phyloP scores from a whole-genome alignment of 352 stramenopile species.

The Pythium pyrilobum region DNA sequence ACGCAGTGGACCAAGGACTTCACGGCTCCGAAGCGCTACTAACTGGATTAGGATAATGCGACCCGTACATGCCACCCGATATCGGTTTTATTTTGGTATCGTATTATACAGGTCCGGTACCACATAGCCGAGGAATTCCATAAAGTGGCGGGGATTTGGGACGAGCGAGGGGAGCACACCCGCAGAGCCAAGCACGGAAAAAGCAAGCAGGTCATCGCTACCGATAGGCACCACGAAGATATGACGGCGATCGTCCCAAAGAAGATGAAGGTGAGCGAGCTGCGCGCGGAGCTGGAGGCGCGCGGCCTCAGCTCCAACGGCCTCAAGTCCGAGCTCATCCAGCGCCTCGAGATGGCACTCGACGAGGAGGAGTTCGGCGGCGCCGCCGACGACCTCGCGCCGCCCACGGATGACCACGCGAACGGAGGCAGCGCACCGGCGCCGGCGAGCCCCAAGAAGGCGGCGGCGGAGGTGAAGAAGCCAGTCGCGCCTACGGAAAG shows the following conservation, averaged over 20 bases:
- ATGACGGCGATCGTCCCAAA: constrained; percentile 79
- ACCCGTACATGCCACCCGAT: neutral
- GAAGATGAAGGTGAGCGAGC: constrained; percentile 91
- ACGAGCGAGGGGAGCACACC: neutral
- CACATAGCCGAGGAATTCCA: constrained; percentile 15
- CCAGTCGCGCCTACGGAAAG: constrained; percentile 5
- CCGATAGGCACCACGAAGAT: neutral
- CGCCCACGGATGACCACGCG: constrained; percentile 21
- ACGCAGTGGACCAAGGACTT: constrained; percentile 94
- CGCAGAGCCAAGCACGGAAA: neutral
- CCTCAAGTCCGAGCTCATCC: constrained; percentile 87
- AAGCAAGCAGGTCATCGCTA: too few species aligned
- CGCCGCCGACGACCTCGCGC: constrained; percentile 62
- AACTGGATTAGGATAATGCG: constrained; percentile 17
- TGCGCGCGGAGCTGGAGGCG: constrained; percentile 77
- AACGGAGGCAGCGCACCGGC: neutral
- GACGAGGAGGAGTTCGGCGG: constrained; percentile 86
- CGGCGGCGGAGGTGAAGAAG: constrained; percentile 1
- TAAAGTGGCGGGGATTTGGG: constrained; percentile 23
- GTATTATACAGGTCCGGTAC: constrained; percentile 8
- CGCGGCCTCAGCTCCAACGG: constrained; percentile 78
- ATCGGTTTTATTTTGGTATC: neutral
- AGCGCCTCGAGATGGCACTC: constrained; percentile 82
- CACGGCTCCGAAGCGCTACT: constrained; percentile 78
- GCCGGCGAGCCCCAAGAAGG: constrained; percentile 19